A percentile compares a stretch with the other conserved stretches of the same genome.
phyloP scores from a whole-genome alignment of 306 rosid genomes.

The Lithocarpus polystachyus region DNA sequence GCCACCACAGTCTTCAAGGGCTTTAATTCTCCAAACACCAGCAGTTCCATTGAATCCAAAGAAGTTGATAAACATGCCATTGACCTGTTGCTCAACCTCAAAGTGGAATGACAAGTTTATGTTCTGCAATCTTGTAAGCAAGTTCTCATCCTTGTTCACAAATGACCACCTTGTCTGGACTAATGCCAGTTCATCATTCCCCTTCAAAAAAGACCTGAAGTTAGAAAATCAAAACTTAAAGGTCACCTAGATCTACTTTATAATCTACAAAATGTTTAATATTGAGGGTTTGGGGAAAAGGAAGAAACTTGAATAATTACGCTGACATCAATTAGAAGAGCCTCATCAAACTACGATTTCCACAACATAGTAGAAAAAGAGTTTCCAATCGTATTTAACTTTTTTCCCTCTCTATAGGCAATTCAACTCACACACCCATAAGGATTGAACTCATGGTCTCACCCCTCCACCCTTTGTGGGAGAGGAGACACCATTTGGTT shows the following conservation, averaged over 20 bases:
- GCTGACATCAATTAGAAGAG: neutral
- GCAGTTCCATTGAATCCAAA: slow-evolving; percentile 98
- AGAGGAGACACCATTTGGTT: neutral
- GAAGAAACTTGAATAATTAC: neutral
- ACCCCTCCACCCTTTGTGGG: neutral
- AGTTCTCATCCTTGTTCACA: slow-evolving; percentile 97
- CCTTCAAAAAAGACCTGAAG: slow-evolving; percentile 43
- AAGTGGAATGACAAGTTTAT: slow-evolving; percentile 92
- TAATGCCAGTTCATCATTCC: slow-evolving; percentile 88
- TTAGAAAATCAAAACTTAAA: slow-evolving; percentile 5
- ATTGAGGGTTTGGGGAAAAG: neutral
- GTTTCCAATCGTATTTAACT: too few relatives aligned
- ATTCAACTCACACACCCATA: neutral
- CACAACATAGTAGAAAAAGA: neutral
- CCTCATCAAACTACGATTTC: neutral
- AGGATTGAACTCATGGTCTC: neutral
- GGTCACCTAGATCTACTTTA: neutral
- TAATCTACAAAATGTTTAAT: neutral
- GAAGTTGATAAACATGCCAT: slow-evolving; percentile 80
- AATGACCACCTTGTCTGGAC: slow-evolving; percentile 97
- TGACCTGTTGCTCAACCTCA: slow-evolving; percentile 98
- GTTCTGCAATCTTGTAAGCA: slow-evolving; percentile 94
- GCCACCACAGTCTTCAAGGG: slow-evolving; percentile 96
- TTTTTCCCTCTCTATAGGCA: too few relatives aligned
- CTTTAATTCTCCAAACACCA: slow-evolving; percentile 97